Base-by-base conservation (phyloP, 768 basidiomycete species). In the Boletus vinaceobasis region DNA sequence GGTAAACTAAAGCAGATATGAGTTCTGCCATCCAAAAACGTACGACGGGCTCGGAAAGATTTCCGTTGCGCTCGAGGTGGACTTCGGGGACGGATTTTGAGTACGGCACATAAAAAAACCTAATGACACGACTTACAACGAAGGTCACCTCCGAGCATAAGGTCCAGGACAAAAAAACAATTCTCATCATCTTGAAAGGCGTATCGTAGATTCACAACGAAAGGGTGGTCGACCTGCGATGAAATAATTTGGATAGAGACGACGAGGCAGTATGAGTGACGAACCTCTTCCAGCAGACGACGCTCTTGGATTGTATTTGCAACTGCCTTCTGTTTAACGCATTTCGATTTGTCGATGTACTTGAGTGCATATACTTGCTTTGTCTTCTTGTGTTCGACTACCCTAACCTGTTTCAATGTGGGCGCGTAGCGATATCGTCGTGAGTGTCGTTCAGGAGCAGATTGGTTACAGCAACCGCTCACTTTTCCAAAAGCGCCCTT, bases 401-500 rank as follows among this genome's bases (percentile, higher is more conserved):
- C 94, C 67, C 95, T 85, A 70, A 98, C 95, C 93, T 96, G 49
- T 49, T 32, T 29, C 36, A 43, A 43, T 48, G 53, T 43, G 4
- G 26, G 14, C 13, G 21, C 43, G 27, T 21, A 26, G 31, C 21
- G 37, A 31, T 9, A 19, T 56, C 56, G 38, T 43, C 36, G 19
- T 59, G 38, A 35, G 45, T 52, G 53, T 50, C 48, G 56, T 33
- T 33, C 48, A 52, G 47, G 21, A 49, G 32, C 27, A 38, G 29
- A 32, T 31, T 31, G 53, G 15, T 19, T 27, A 29, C 23, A 7
- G 17, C 39, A 40, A 57, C 52, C 44, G 70, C 56, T 42, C 52
- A 94, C 95, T 86, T 98, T 98, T 71, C 96, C 96, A 77, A 98
- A 99, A 26, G 96, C 93, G 43, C 97, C 96, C 72, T 93, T 97